A percentile compares a stretch with the other conserved stretches of the same genome.
Evolutionary conservation across 2,329 filamentous ascomycete genomes (phyloP).

Genomic region (Fusarium fracticaudum): DNA sequence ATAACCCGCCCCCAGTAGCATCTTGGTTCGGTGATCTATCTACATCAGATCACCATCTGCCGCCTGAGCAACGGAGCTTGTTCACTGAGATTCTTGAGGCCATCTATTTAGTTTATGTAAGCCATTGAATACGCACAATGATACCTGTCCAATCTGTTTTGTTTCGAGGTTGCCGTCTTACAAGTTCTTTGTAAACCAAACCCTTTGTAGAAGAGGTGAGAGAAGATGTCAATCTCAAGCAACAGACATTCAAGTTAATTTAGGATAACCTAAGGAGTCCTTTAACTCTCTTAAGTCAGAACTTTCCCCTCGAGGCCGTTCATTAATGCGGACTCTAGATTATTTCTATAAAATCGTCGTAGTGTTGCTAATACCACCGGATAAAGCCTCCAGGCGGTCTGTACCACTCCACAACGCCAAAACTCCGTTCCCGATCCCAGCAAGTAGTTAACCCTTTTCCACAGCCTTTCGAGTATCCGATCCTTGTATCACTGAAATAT

Average conservation of each 20-base stretch:
- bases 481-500: not conserved
- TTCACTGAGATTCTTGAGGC: not conserved
- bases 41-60: not conserved
- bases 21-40: not conserved
- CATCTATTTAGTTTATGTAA: not conserved
- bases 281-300: not conserved
- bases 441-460: conserved; percentile 1
- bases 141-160: not conserved
- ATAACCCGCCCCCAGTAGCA: not conserved
- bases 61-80: not conserved
- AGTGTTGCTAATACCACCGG: not conserved
- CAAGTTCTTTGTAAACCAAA: not conserved
- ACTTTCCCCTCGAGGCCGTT: not conserved
- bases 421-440: conserved; percentile 32
- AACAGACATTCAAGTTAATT: not conserved
- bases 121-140: not conserved
- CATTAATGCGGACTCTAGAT: not conserved
- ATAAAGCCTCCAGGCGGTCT: not conserved
- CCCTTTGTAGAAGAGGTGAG: not conserved
- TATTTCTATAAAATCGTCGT: conserved; percentile 1
- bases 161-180: not conserved
- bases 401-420: conserved; percentile 30
- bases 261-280: too few relatives aligned
- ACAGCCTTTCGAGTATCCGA: not conserved
- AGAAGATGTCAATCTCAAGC: not conserved